Conservation (phyloP, 352 stramenopile species). For the Pythium diclinum region DNA sequence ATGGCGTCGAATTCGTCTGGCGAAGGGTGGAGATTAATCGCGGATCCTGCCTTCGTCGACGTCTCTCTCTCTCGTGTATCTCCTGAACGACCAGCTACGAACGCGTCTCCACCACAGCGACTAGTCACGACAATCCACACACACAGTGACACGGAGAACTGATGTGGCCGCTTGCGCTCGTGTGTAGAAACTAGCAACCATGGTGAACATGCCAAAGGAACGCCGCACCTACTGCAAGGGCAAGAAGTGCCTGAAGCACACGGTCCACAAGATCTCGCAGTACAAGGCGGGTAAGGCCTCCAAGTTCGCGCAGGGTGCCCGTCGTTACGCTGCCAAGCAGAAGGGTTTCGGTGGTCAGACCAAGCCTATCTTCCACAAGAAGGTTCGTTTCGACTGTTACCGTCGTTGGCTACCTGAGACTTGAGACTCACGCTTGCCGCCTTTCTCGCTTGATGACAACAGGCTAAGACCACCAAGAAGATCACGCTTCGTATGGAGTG, state of each 20-base stretch:
- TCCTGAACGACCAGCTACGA: not conserved
- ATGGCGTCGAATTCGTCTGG: not conserved
- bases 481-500: conserved; percentile 98
- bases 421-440: not conserved
- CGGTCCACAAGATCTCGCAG: conserved; percentile 99
- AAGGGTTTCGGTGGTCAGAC: conserved; percentile 99
- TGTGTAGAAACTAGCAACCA: conserved; percentile 84
- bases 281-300: conserved; percentile 99
- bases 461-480: conserved; percentile 98
- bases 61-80: not conserved
- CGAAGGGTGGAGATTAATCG: not conserved
- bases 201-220: conserved; percentile 99
- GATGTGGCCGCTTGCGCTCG: conserved; percentile 1
- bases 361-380: conserved; percentile 99
- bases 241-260: conserved; percentile 99
- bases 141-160: not conserved
- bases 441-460: not conserved
- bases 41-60: not conserved
- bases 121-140: not conserved
- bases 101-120: not conserved
- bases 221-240: conserved; percentile 98
- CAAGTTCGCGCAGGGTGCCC: conserved; percentile 97
- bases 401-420: no score
- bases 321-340: conserved; percentile 99
- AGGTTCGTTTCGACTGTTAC: no score